Percentiles rank a stretch among this genome's conserved stretches.
phyloP scores from a whole-genome alignment of 2,329 filamentous ascomycete species.

The Davidsoniella neocaledoniae region DNA sequence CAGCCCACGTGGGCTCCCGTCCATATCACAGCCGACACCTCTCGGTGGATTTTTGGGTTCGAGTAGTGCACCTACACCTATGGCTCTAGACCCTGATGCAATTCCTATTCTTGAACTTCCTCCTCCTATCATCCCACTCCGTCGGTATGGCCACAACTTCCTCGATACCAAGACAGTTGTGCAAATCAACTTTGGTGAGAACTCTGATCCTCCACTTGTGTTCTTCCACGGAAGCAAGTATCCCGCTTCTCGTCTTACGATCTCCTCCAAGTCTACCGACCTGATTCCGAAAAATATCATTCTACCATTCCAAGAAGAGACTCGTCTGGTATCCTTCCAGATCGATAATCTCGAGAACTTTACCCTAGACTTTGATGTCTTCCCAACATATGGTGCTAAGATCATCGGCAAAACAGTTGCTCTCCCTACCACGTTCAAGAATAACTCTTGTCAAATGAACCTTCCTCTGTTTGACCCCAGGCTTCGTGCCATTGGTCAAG shows the following conservation, averaged over 20 bases:
- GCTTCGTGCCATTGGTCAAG: slow-evolving; percentile 78
- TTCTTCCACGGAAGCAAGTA: slow-evolving; percentile 98
- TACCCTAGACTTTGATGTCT: slow-evolving; percentile 92
- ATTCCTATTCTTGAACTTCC: slow-evolving; percentile 86
- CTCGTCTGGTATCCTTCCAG: slow-evolving; percentile 84
- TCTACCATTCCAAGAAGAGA: slow-evolving; percentile 90
- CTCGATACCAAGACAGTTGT: slow-evolving; percentile 94
- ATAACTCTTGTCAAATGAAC: slow-evolving; percentile 49
- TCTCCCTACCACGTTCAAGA: slow-evolving; percentile 70
- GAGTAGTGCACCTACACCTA: slow-evolving; percentile 37
- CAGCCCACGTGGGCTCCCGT: slow-evolving; percentile 29
- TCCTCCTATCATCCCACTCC: slow-evolving; percentile 85
- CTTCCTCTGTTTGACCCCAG: slow-evolving; percentile 86
- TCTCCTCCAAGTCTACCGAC: slow-evolving; percentile 91
- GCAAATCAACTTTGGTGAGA: slow-evolving; percentile 66
- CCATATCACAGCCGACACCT: slow-evolving; percentile 20
- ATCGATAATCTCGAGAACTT: slow-evolving; percentile 88
- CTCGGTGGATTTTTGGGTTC: slow-evolving; percentile 24
- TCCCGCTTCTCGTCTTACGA: slow-evolving; percentile 82
- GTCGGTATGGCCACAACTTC: slow-evolving; percentile 96
- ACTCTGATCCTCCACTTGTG: slow-evolving; percentile 57
- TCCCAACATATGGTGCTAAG: slow-evolving; percentile 92
- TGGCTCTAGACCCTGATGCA: slow-evolving; percentile 64
- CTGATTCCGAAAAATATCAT: slow-evolving; percentile 93
- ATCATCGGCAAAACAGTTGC: slow-evolving; percentile 93